phyloP scores from a whole-genome alignment of 768 basidiomycete genomes.

The Tricholomella constricta region DNA sequence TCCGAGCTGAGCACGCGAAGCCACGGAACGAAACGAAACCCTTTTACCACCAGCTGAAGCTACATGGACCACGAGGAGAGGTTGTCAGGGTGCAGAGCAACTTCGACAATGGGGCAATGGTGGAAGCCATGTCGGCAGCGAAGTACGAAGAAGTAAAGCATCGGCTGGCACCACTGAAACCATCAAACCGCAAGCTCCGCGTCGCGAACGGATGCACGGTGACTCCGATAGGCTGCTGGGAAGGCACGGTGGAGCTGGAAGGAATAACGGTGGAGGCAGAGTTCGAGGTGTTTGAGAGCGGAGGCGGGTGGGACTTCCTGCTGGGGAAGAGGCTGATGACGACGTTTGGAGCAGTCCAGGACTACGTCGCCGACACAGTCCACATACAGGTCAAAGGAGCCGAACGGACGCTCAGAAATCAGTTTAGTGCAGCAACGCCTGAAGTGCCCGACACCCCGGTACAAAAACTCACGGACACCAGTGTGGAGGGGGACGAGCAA shows the following conservation, averaged over 20 bases:
- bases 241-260: constrained; percentile 3
- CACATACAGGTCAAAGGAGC: not conserved
- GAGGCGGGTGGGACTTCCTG: constrained; percentile 27
- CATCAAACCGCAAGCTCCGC: constrained; percentile 9
- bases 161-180: not conserved
- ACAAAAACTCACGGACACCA: no score
- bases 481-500: no score
- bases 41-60: constrained; percentile 2
- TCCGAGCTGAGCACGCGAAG: not conserved
- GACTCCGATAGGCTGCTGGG: constrained; percentile 9
- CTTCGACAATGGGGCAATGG: constrained; percentile 27
- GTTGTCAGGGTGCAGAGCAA: constrained; percentile 3
- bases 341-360: constrained; percentile 23
- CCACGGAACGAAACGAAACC: not conserved
- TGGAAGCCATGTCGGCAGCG: constrained; percentile 15
- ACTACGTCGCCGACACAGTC: constrained; percentile 21
- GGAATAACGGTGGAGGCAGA: constrained; percentile 1
- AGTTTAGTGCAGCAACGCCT: no score
- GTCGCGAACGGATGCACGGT: constrained; percentile 27
- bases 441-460: no score
- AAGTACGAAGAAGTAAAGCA: not conserved
- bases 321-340: constrained; percentile 30
- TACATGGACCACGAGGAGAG: constrained; percentile 1
- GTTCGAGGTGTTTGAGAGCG: constrained; percentile 28
- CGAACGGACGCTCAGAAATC: not conserved